A percentile compares a stretch with the other conserved stretches of the same genome.
These are phyloP conservation scores for Cryptococcus sp. DNA, from an alignment of 1,284 basidiomycete genomes.

Conservation along the genomic window DNA sequence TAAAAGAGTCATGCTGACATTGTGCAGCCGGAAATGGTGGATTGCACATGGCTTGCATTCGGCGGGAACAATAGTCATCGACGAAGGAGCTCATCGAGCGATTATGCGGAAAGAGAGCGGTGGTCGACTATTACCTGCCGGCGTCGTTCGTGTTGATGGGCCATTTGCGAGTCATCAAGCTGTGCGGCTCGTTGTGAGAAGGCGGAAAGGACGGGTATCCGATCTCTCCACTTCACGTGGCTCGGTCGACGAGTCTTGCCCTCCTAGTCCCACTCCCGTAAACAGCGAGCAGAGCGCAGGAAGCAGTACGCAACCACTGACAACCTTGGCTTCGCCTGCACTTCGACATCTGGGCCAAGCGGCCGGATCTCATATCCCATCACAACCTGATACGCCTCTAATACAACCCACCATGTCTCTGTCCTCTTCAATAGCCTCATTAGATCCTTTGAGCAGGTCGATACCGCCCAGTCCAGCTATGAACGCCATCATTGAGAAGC, in stretches of 20 bases:
- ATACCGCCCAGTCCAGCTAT: conserved; percentile 40
- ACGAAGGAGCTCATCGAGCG: conserved; percentile 83
- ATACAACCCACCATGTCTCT: conserved; percentile 48
- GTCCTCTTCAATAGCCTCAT: conserved; percentile 49
- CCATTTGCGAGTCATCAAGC: conserved; percentile 93
- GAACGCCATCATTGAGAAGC: conserved; percentile 28
- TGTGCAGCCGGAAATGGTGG: conserved; percentile 78
- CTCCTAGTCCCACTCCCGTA: conserved; percentile 12
- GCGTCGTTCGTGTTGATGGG: conserved; percentile 83
- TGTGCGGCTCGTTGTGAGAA: conserved; percentile 74
- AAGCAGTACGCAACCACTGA: neutral
- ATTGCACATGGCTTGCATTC: conserved; percentile 89
- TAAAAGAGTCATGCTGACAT: conserved; percentile 13
- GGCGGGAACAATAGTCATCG: conserved; percentile 77
- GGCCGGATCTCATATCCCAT: too few species aligned
- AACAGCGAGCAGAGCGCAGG: too few species aligned
- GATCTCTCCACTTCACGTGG: neutral
- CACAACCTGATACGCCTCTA: conserved; percentile 46
- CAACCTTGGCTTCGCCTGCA: conserved; percentile 12
- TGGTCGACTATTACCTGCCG: conserved; percentile 84
- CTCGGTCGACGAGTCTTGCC: conserved; percentile 15
- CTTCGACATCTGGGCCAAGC: conserved; percentile 7
- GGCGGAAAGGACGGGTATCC: conserved; percentile 20
- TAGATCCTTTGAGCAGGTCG: conserved; percentile 47
- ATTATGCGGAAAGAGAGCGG: conserved; percentile 82